Conservation (phyloP, 805 yeast species). For the Cyberlindnera saturnus region DNA sequence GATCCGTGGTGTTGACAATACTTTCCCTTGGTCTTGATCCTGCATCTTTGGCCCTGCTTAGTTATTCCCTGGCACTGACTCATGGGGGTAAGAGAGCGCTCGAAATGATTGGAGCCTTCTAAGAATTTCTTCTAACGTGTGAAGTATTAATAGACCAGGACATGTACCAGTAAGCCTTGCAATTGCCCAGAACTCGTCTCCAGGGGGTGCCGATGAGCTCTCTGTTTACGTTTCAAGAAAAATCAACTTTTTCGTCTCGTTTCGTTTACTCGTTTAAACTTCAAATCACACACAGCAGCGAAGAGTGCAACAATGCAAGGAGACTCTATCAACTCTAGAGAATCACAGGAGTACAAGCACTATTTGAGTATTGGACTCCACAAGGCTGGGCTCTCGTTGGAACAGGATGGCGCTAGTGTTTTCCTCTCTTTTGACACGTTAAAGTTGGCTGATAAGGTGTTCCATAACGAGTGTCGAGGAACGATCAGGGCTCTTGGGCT, state of each 20-base stretch:
- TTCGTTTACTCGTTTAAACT: neutral
- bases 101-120: no score
- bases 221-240: neutral
- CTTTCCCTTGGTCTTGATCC: slow-evolving; percentile 1
- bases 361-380: slow-evolving; percentile 6
- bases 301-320: neutral
- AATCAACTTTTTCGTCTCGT: no score
- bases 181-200: no score
- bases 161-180: no score
- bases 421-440: neutral
- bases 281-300: neutral
- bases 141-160: no score
- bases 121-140: no score
- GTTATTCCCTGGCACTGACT: slow-evolving; percentile 19
- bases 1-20: slow-evolving; percentile 9
- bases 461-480: slow-evolving; percentile 2
- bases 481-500: slow-evolving; percentile 10
- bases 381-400: slow-evolving; percentile 9
- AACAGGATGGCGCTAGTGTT: neutral
- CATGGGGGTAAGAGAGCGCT: neutral
- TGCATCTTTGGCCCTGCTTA: slow-evolving; percentile 11
- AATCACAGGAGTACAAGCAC: neutral
- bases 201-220: no score
- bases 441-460: neutral
- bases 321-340: neutral